Percentiles rank a stretch among this genome's conserved stretches.
phyloP scores from a whole-genome alignment of 805 yeast genomes.

The Ogataea wickerhamii region DNA sequence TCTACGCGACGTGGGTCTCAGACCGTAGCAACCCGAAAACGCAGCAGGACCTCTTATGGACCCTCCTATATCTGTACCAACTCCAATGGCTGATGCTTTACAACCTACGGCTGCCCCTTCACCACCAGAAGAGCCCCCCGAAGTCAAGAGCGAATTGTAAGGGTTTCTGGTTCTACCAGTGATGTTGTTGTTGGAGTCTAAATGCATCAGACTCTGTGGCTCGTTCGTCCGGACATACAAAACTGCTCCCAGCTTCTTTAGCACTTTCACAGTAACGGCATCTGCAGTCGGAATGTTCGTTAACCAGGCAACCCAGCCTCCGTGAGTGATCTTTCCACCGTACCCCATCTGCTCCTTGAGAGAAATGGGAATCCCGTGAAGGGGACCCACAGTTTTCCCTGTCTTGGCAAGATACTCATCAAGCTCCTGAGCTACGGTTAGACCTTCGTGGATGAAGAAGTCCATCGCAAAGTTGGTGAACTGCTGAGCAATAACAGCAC shows the following conservation, averaged over 20 bases:
- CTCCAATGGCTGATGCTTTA: conserved; percentile 58
- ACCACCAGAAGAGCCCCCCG: conserved; percentile 76
- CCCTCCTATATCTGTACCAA: conserved; percentile 74
- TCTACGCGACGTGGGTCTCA: conserved; percentile 60
- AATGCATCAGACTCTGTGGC: conserved; percentile 69
- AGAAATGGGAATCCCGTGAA: conserved; percentile 69
- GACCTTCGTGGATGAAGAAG: conserved; percentile 62
- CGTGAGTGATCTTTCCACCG: conserved; percentile 53
- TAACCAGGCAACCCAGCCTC: conserved; percentile 53
- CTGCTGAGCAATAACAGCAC: conserved; percentile 62
- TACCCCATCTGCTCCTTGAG: conserved; percentile 62
- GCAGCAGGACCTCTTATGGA: conserved; percentile 69
- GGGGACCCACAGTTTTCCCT: conserved; percentile 58
- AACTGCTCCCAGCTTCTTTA: conserved; percentile 55
- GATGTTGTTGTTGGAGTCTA: conserved; percentile 59
- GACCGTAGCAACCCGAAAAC: conserved; percentile 56
- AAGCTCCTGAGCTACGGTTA: conserved; percentile 50
- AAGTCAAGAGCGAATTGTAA: conserved; percentile 50
- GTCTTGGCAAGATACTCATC: conserved; percentile 48
- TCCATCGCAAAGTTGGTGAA: conserved; percentile 51
- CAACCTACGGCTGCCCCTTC: conserved; percentile 62
- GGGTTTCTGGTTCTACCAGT: conserved; percentile 60
- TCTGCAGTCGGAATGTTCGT: conserved; percentile 45
- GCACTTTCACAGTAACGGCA: conserved; percentile 44
- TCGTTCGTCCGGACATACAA: conserved; percentile 63